Base-by-base conservation (phyloP, 2,329 filamentous ascomycete species). In the Cordyceps javanica region DNA sequence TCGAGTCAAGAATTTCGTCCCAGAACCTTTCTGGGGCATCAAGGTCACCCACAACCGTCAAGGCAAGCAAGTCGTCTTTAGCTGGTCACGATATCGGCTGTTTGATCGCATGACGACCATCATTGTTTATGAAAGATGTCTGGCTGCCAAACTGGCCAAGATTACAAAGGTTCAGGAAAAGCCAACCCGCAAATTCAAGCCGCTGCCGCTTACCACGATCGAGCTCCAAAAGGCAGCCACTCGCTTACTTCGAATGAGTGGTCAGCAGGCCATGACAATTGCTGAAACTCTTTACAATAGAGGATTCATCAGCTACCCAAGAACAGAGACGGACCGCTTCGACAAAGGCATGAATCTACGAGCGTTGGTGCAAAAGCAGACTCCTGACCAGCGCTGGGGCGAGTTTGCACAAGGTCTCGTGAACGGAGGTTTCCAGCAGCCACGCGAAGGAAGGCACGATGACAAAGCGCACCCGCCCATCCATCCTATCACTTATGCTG, bases 401-500 rank as follows among this genome's bases (percentile, higher is more conserved):
- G 69, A 74, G 21, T 96, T 92, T 70, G 91, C 93, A 4, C 88
- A 88, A 69, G 79, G 78, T 19, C 79, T 97, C 10, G 75, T 89
- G 30, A 79, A 88, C 61, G 91, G 91, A 3, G 87, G 78, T 9
- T 97, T 96, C 69, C 83, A 84, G 48, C 87, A 89, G 63, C 94
- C 94, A 19, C 85, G 93, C 42, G 82, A 87, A 63, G 94, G 94
- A 4, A 82, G 85, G 55, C 85, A 97, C 69, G 96, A 99, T 70
- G 94, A 99, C 72, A 94, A 96, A 72, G 94, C 94, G 0, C 94
- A 99, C 73, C 94, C 94, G 26, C 94, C 94, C 0, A 99, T 99
- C 60, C 94, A 99, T 66, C 94, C 94, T 0, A 88, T 99, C 60
- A 89, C 89, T n/a, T 95, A 90, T 68, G 90, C 88, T 6, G 81